Conservation (phyloP, 176 grass and related monocot genomes). For the Alloteropsis semialata region DNA sequence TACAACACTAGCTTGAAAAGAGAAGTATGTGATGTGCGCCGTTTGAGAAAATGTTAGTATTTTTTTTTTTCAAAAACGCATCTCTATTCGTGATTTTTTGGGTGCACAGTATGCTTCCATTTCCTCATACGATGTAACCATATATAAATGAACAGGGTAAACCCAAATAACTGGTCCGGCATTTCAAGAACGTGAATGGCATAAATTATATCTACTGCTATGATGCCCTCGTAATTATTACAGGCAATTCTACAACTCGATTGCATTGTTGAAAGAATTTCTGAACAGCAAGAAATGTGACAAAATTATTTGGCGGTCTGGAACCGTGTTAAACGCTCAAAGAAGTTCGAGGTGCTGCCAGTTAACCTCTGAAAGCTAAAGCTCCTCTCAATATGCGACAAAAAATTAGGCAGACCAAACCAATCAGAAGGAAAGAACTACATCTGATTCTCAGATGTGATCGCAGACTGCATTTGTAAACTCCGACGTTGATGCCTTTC, state of each 20-base stretch:
- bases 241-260: neutral
- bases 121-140: no score
- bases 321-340: conserved; percentile 27
- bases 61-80: no score
- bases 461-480: conserved; percentile 89
- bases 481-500: conserved; percentile 68
- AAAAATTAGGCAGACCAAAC: conserved; percentile 28
- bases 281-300: conserved; percentile 31
- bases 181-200: conserved; percentile 18
- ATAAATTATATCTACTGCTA: conserved; percentile 29
- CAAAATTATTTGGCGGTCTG: conserved; percentile 39
- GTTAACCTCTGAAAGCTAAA: conserved; percentile 45
- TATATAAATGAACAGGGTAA: neutral
- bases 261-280: conserved; percentile 11
- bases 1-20: no score
- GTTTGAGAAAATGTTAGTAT: no score
- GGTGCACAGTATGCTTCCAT: no score
- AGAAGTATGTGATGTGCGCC: no score
- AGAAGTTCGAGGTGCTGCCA: conserved; percentile 32
- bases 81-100: no score
- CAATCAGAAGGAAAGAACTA: conserved; percentile 17
- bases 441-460: conserved; percentile 52
- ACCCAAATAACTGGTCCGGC: neutral
- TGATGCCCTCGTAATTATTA: conserved; percentile 40
- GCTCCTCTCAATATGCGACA: conserved; percentile 32